Evolutionary conservation across 805 yeast species (phyloP), one percentile per base, ranked within the genome.

Genomic region (Clavispora vitiphila): DNA sequence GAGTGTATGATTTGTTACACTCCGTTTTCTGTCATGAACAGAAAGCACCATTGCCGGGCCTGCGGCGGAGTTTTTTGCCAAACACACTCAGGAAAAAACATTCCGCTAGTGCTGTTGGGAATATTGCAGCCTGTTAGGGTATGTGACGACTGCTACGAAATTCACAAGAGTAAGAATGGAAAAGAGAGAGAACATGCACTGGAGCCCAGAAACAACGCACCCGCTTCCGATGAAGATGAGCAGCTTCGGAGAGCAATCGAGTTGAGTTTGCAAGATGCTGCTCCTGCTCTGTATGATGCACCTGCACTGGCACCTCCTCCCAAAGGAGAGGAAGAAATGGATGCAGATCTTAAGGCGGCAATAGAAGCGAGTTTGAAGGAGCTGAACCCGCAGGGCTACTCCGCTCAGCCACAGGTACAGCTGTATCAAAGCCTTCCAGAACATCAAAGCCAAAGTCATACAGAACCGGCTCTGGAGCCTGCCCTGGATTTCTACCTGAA

Each of bases 1-100:
- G 87, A 87, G 3, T 93, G 99, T 62, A 90, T 93, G 97, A 80
- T 87, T 41, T 88, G 97, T 51, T 88, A 95, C 39, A 78, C 73
- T 32, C 67, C 81, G 12, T 93, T 93, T 57, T 71, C 93, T 1
- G 75, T 91, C 58, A 67, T 90, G 46, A 89, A 86, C 60, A 75
- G 99, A 56, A 89, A 91, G 60, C 99, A 93, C 61, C 99, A 93
- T 64, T 93, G 99, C 62, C 76, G 99, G 40, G 84, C 95, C 39
- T 93, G 99, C 65, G 99, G 99, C 19, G 97, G 97, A 3, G 96
- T 88, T 0, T 91, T 76, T 57, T 82, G 95, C 61, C 90, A 86
- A 49, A 74, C 78, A 5, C 96, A 95, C 62, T 87, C 97, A n/a
- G 68, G 83, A 2, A 78, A 86, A 50, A 70, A 62, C 37, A 69